phyloP scores from a whole-genome alignment of 495 filamentous ascomycete genomes.

The Massariosphaeria phaeospora region DNA sequence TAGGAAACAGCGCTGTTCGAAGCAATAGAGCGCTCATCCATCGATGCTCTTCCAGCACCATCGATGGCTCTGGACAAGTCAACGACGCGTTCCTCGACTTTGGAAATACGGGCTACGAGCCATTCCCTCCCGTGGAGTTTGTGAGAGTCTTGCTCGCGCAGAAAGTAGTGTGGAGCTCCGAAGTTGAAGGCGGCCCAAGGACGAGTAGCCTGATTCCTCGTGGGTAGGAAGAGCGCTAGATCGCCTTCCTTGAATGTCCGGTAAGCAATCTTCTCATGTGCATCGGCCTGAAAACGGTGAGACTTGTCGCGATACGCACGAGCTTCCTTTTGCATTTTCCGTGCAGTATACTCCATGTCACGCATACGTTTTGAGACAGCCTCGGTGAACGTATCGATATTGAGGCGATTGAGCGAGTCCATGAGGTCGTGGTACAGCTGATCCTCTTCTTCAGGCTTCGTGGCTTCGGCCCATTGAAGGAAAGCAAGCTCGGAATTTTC shows the following conservation, averaged over 20 bases:
- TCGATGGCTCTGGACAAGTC: slow-evolving; percentile 77
- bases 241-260: slow-evolving; percentile 95
- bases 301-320: slow-evolving; percentile 82
- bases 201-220: slow-evolving; percentile 83
- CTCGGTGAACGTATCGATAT: slow-evolving; percentile 76
- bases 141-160: slow-evolving; percentile 86
- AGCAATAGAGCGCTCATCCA: slow-evolving; percentile 46
- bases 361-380: slow-evolving; percentile 78
- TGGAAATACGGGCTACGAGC: slow-evolving; percentile 88
- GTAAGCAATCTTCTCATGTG: slow-evolving; percentile 95
- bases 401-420: slow-evolving; percentile 64
- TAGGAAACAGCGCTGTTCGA: slow-evolving; percentile 44
- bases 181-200: slow-evolving; percentile 99
- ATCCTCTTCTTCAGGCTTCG: slow-evolving; percentile 61
- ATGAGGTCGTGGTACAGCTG: slow-evolving; percentile 68
- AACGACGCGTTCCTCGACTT: slow-evolving; percentile 88
- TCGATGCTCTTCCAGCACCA: slow-evolving; percentile 44
- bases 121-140: slow-evolving; percentile 79
- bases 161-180: slow-evolving; percentile 91
- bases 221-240: slow-evolving; percentile 90
- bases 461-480: slow-evolving; percentile 71
- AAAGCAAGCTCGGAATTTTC: slow-evolving; percentile 56
- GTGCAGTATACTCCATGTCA: slow-evolving; percentile 81
- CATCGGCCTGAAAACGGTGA: slow-evolving; percentile 75
- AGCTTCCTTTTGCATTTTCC: slow-evolving; percentile 85